phyloP scores from a whole-genome alignment of 2,329 filamentous ascomycete genomes.

The Rhynchosporium agropyri region DNA sequence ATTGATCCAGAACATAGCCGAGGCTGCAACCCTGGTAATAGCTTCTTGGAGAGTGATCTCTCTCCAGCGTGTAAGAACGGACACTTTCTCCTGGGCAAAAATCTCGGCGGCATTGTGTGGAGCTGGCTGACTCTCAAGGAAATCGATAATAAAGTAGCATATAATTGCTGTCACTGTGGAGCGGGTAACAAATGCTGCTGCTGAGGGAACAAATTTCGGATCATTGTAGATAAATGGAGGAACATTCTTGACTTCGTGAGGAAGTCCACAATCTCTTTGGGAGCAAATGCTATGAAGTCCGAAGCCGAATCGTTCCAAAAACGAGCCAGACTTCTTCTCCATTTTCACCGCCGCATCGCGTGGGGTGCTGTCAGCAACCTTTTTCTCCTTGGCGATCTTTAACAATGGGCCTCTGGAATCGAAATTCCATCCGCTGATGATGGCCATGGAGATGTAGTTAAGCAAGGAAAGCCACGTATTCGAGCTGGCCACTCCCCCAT shows the following conservation, averaged over 20 bases:
- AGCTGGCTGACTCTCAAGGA: slow-evolving; percentile 19
- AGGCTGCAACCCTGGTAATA: slow-evolving; percentile 5
- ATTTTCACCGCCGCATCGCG: not conserved
- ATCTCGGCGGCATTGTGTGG: slow-evolving; percentile 5
- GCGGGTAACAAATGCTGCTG: slow-evolving; percentile 4
- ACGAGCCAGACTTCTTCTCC: slow-evolving; percentile 7
- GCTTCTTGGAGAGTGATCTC: slow-evolving; percentile 11
- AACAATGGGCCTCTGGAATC: slow-evolving; percentile 13
- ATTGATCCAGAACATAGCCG: slow-evolving; percentile 11
- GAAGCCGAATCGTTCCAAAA: slow-evolving; percentile 6
- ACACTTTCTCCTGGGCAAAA: not conserved
- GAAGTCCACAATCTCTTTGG: slow-evolving; percentile 12
- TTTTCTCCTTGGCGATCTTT: not conserved
- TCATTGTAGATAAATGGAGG: slow-evolving; percentile 16
- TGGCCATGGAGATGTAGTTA: slow-evolving; percentile 9
- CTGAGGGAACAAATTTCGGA: slow-evolving; percentile 13
- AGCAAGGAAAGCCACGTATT: slow-evolving; percentile 3
- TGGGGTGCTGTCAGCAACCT: not conserved
- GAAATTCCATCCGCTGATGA: slow-evolving; percentile 17
- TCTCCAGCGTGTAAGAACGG: not conserved
- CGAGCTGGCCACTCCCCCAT: not conserved
- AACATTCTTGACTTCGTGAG: slow-evolving; percentile 14
- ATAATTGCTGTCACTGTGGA: not conserved
- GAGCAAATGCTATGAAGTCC: slow-evolving; percentile 11
- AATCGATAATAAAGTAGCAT: slow-evolving; percentile 15